Percentiles rank a stretch among this genome's conserved stretches.
Evolutionary conservation across 2,329 filamentous ascomycete species (phyloP).

Genomic region (Ilyonectria robusta): DNA sequence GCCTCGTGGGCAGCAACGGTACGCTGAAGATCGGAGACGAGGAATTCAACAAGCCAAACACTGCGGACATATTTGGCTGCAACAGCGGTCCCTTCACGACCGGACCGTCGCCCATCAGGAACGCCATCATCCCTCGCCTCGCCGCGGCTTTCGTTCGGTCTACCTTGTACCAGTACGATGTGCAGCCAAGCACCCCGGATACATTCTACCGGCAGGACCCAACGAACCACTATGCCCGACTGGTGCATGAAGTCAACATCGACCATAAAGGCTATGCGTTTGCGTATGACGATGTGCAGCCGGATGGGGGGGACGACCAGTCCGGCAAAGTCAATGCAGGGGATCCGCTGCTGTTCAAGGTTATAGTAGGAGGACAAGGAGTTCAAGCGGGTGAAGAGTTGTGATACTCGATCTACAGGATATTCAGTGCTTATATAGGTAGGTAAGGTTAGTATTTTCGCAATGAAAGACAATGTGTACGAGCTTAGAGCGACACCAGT

Average conservation of each 20-base stretch:
- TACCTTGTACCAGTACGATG: constrained; percentile 61
- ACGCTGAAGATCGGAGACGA: constrained; percentile 59
- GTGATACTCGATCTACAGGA: no score
- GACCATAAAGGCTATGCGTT: constrained; percentile 76
- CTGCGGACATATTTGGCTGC: constrained; percentile 65
- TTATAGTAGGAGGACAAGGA: neutral
- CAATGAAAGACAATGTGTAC: neutral
- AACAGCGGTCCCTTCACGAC: constrained; percentile 63
- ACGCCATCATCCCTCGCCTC: constrained; percentile 61
- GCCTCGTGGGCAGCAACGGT: constrained; percentile 56
- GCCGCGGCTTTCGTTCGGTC: constrained; percentile 65
- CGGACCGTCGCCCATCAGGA: constrained; percentile 49
- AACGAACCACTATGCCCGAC: constrained; percentile 69
- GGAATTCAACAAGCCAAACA: constrained; percentile 58
- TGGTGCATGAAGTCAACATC: constrained; percentile 72
- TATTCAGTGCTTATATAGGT: no score
- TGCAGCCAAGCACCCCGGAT: constrained; percentile 57
- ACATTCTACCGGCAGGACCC: constrained; percentile 61
- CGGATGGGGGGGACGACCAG: constrained; percentile 60
- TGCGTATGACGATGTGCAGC: constrained; percentile 78
- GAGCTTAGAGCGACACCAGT: no score
- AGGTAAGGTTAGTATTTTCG: neutral
- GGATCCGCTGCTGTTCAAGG: neutral
- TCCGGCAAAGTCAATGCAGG: constrained; percentile 39
- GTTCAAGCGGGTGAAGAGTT: neutral